Percentiles rank a stretch among this genome's conserved stretches.
phyloP scores from a whole-genome alignment of 352 stramenopile genomes.

The Phytopythium sindhum region DNA sequence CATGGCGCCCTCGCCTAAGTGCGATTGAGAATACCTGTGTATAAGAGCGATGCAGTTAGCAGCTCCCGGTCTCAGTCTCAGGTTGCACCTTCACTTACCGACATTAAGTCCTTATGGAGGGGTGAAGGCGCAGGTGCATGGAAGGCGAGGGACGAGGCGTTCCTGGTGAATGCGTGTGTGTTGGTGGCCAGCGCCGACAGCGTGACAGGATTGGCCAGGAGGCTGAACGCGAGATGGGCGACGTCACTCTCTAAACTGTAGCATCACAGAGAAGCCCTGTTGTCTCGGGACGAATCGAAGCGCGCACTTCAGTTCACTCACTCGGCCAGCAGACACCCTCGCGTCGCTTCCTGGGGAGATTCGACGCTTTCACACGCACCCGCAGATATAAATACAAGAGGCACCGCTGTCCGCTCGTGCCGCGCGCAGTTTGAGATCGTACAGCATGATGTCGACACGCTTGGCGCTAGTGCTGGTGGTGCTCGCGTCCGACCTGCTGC shows the following conservation, averaged over 20 bases:
- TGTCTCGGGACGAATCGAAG: constrained; percentile 3
- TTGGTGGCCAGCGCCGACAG: background rate
- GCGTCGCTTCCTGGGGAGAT: background rate
- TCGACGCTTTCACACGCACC: background rate
- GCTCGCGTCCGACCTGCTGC: constrained; percentile 74
- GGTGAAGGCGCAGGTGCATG: background rate
- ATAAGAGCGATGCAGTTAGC: too few relatives aligned
- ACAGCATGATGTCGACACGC: constrained; percentile 33
- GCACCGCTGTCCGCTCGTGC: background rate
- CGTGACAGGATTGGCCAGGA: background rate
- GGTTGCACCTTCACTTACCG: background rate
- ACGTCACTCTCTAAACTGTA: background rate
- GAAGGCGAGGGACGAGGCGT: background rate
- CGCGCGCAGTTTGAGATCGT: background rate
- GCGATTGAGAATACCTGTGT: background rate
- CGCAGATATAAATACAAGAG: constrained; percentile 1
- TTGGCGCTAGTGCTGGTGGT: constrained; percentile 68
- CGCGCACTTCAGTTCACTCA: background rate
- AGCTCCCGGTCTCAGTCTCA: too few relatives aligned
- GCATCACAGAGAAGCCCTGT: background rate
- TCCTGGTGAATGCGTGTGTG: background rate
- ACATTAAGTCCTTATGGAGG: background rate
- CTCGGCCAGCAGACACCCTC: too few relatives aligned
- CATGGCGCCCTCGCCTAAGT: background rate
- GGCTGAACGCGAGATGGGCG: background rate